Evolutionary conservation across 1,284 basidiomycete genomes (phyloP), one percentile per base, ranked within the genome.

Genomic region (Phellopilus nigrolimitatus): DNA sequence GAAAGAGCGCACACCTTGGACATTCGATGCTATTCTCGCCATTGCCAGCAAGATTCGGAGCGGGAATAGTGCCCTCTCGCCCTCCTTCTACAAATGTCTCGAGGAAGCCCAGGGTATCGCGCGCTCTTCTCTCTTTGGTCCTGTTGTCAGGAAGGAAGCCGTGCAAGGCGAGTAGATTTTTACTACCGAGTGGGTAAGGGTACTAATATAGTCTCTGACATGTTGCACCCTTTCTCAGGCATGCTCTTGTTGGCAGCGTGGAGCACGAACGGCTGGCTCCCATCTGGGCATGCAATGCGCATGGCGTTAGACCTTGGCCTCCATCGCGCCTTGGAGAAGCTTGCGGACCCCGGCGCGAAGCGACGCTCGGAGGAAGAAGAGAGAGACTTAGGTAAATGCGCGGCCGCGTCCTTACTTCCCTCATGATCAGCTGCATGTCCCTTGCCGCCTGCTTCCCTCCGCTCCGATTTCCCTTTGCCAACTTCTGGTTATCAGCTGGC

Each of bases 81-180:
- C 84, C 25, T 88, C 91, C 1, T 95, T 94, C 68, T 93, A 93
- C 71, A 84, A 84, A 62, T 91, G 89, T 63, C 75, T 95, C 40
- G 91, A 95, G 64, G 92, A 95, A 68, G 92, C 92, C 4, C 92
- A 95, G 66, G 91, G 91, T 39, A 95, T 95, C 57, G 94, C 93
- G 33, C 80, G 92, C 38, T 92, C 89, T 13, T 93, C 91, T 9
- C 74, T 97, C 45, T 95, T 95, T 63, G 91, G 91, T 10, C 92
- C 92, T 41, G 83, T 95, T 27, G 91, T 93, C 15, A 76, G 90
- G 62, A 95, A 95, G 68, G 93, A 95, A 69, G 93, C 92, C 30
- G 92, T 95, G 22, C 91, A 94, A 80, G 88, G 86, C 80, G 54
- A 56, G 67, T 62, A 19, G 43, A 30, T 48, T 19, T 45, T 50